phyloP scores from a whole-genome alignment of 176 grass and related monocot genomes.

The Cenchrus purpureus region DNA sequence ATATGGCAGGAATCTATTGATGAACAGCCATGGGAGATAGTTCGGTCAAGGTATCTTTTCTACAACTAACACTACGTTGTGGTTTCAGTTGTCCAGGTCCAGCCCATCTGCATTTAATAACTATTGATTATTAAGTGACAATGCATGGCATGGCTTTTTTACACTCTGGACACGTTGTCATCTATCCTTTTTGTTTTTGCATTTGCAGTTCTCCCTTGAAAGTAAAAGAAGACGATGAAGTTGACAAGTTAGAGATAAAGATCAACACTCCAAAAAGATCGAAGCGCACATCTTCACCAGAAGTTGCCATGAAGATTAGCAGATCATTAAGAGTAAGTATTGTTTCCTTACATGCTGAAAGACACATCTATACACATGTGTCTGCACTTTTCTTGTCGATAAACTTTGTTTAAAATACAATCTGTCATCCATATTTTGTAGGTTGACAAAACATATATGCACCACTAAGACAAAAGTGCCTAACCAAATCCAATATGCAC shows the following conservation, averaged over 20 bases:
- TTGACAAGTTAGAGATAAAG: conserved; percentile 89
- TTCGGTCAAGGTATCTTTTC: conserved; percentile 69
- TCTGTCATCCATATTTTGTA: not conserved
- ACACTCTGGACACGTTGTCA: not conserved
- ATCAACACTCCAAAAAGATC: conserved; percentile 63
- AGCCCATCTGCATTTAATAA: not conserved
- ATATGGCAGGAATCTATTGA: conserved; percentile 99
- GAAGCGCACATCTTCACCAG: conserved; percentile 68
- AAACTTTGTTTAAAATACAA: not conserved
- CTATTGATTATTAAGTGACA: not conserved
- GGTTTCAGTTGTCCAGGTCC: not conserved
- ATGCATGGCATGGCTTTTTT: not conserved
- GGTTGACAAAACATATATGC: not conserved
- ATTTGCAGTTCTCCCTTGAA: conserved; percentile 73
- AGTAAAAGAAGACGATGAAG: conserved; percentile 95
- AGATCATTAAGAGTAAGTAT: conserved; percentile 72
- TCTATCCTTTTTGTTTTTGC: not conserved
- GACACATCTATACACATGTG: not conserved
- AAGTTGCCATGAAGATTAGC: conserved; percentile 95
- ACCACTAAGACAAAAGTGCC: not conserved
- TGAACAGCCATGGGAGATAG: conserved; percentile 89
- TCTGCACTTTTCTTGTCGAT: conserved; percentile 2
- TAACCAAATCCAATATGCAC: not conserved
- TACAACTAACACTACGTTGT: not conserved
- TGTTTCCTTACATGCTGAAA: conserved; percentile 16